Base-by-base conservation (phyloP, 2,329 filamentous ascomycete genomes). In the Hymenoscyphus albidus region DNA sequence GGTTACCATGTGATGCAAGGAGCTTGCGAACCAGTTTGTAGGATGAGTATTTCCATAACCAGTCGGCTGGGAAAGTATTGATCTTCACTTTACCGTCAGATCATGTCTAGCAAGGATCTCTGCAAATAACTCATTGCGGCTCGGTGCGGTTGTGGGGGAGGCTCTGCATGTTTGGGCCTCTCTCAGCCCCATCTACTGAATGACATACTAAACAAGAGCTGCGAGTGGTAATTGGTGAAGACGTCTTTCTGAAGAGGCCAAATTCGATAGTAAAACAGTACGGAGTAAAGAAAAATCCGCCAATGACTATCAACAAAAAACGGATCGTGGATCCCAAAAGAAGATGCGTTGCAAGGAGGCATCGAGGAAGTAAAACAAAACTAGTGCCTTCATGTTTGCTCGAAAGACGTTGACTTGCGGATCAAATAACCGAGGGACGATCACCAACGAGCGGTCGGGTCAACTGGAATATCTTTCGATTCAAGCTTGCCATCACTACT, bases 1-100 rank as follows among this genome's bases (percentile, higher is more conserved):
- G 59, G 35, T 27, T 27, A 27, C 2, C 27, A 27, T 27, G 38
- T n/a, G 44, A 6, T 58, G 7, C 42, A 59, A 38, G 44, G 62
- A 64, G 62, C 58, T 62, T 58, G 59, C 67, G 62, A 48, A 62
- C 42, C n/a, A 54, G 48, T 54, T 27, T 9, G 48, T 12, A 54
- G 9, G 35, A 27, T 18, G 55, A 65, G 42, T 62, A 65, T 61
- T 64, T 62, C 64, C 61, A 38, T 32, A 63, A 14, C 48, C 48
- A 54, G 31, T 54, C 48, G 51, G 38, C 56, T 48, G 32, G 48
- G 27, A 44, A 31, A 56, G 22, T 9, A 27, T 54, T 10, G 48
- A 54, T 54, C 3, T 22, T 10, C 22, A 10, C 13, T 5, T 27
- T 27, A 54, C 48, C 48, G 18, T 22, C 31, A 54, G 18, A 27